Conservation (phyloP, 495 filamentous ascomycete species). For the Wilcoxina mikolae region DNA sequence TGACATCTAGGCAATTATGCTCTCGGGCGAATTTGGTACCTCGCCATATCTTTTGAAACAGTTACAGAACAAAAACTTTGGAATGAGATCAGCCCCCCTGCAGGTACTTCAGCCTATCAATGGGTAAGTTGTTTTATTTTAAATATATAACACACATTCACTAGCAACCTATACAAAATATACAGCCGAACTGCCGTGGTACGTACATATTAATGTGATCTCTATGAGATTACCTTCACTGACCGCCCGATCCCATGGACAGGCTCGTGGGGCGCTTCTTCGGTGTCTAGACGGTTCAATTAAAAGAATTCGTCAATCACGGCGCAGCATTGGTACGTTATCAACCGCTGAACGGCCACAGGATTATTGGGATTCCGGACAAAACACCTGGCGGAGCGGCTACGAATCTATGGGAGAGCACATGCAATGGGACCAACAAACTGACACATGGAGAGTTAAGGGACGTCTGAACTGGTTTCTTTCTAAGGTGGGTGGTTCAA, state of each 20-base stretch:
- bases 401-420: not conserved
- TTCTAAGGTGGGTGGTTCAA: too few relatives aligned
- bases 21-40: slow-evolving; percentile 56
- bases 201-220: too few relatives aligned
- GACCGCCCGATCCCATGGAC: too few relatives aligned
- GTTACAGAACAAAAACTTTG: slow-evolving; percentile 33
- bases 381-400: too few relatives aligned
- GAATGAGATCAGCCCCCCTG: slow-evolving; percentile 28
- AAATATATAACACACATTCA: too few relatives aligned
- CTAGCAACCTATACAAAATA: too few relatives aligned
- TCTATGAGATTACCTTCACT: too few relatives aligned
- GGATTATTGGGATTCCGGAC: too few relatives aligned
- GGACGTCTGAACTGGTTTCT: not conserved
- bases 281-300: slow-evolving; percentile 19
- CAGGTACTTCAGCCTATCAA: slow-evolving; percentile 47
- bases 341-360: not conserved
- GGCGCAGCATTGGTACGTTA: not conserved
- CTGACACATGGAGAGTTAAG: not conserved
- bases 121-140: slow-evolving; percentile 32
- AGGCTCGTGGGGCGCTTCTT: slow-evolving; percentile 15
- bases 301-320: slow-evolving; percentile 10
- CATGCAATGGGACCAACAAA: not conserved
- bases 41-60: slow-evolving; percentile 49
- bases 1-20: slow-evolving; percentile 47
- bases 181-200: too few relatives aligned